A percentile compares a stretch with the other conserved stretches of the same genome.
These are phyloP conservation scores for Capsella rubella DNA, from an alignment of 441 rosid genomes.

Conservation along the genomic window DNA sequence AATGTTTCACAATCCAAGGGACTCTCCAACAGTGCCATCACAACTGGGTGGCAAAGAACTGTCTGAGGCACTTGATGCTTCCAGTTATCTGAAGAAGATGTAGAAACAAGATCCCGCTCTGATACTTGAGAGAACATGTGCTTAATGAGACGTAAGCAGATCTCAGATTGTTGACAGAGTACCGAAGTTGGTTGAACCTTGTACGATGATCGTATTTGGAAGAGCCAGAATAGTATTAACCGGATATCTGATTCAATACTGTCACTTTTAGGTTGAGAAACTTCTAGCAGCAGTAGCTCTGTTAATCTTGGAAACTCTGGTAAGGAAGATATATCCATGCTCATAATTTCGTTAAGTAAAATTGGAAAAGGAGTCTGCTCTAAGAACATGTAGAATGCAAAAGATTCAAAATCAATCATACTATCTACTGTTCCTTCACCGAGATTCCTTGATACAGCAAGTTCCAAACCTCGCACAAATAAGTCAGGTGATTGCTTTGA, in stretches of 20 bases:
- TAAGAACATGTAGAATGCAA: conserved; percentile 66
- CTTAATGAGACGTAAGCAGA: conserved; percentile 67
- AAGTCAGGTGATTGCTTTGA: conserved; percentile 68
- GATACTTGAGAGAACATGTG: conserved; percentile 58
- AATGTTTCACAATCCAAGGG: conserved; percentile 55
- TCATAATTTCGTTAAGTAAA: conserved; percentile 65
- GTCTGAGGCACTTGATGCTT: conserved; percentile 63
- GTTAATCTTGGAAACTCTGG: conserved; percentile 52
- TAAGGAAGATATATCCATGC: conserved; percentile 45
- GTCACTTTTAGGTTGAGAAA: conserved; percentile 56
- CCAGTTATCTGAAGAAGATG: conserved; percentile 36
- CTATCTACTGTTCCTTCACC: conserved; percentile 49
- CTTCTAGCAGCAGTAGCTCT: conserved; percentile 68
- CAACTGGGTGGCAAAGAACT: conserved; percentile 76
- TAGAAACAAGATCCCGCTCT: conserved; percentile 47
- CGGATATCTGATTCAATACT: conserved; percentile 55
- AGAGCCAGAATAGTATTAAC: conserved; percentile 76
- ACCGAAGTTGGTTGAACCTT: conserved; percentile 51
- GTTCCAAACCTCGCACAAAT: conserved; percentile 61
- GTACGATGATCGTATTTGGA: conserved; percentile 60
- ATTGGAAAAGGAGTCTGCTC: conserved; percentile 80
- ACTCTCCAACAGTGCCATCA: conserved; percentile 52
- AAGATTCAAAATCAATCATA: conserved; percentile 48
- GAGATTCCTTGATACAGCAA: conserved; percentile 48
- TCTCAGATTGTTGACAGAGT: conserved; percentile 62